These are phyloP conservation scores for Mycosphaerella sp. DNA, from an alignment of 2,329 filamentous ascomycete genomes.

Conservation along the genomic window DNA sequence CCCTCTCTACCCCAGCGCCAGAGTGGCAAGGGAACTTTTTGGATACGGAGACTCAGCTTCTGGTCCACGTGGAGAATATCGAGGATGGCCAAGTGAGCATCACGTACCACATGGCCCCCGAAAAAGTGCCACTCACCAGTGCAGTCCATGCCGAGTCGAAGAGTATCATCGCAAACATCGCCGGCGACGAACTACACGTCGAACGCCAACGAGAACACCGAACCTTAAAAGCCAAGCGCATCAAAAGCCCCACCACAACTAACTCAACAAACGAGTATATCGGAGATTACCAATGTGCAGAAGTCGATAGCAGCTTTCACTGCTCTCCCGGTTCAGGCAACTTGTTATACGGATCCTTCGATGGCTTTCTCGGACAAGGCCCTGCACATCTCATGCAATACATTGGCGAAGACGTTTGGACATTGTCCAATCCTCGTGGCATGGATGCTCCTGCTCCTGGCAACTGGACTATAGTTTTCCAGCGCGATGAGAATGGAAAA, in stretches of 20 bases:
- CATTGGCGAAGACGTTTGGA: conserved; percentile 38
- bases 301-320: conserved; percentile 36
- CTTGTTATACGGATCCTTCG: conserved; percentile 40
- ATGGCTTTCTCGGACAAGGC: conserved; percentile 39
- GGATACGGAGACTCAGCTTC: conserved; percentile 35
- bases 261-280: conserved; percentile 7
- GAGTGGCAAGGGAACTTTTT: conserved; percentile 37
- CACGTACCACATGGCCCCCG: conserved; percentile 9
- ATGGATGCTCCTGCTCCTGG: conserved; percentile 40
- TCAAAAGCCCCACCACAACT: not conserved
- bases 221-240: conserved; percentile 9
- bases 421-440: conserved; percentile 36
- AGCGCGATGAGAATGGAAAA: conserved; percentile 10
- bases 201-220: conserved; percentile 22
- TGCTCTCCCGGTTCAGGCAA: conserved; percentile 31
- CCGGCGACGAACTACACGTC: conserved; percentile 27
- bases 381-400: conserved; percentile 35
- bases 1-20: not conserved
- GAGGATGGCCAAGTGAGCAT: conserved; percentile 21
- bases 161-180: conserved; percentile 28
- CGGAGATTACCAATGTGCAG: conserved; percentile 35
- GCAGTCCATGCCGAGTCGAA: conserved; percentile 20
- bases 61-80: conserved; percentile 24
- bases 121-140: conserved; percentile 6
- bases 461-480: conserved; percentile 40